These are phyloP conservation scores for Chamaecrista fasciculata DNA, from an alignment of 306 rosid species.

Conservation along the genomic window DNA sequence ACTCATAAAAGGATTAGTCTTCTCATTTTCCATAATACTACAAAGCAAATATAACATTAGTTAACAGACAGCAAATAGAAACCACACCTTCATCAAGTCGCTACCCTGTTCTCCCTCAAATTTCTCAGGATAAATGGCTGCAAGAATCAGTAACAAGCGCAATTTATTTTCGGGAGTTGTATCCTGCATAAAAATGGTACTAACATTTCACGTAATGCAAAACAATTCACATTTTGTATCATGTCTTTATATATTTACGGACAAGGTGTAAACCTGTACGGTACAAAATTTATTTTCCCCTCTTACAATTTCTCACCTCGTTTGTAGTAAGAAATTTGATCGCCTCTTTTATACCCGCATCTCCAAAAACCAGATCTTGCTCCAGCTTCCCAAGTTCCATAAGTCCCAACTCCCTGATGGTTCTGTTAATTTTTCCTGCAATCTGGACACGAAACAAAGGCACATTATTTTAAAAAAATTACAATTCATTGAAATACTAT, in stretches of 20 bases:
- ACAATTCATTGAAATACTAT: constrained; percentile 7
- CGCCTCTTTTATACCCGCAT: constrained; percentile 89
- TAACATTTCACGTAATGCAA: not conserved
- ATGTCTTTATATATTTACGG: not conserved
- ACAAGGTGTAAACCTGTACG: constrained; percentile 5
- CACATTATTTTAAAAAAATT: constrained; percentile 17
- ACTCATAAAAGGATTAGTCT: no score
- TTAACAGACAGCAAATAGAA: constrained; percentile 16
- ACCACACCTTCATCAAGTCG: constrained; percentile 78
- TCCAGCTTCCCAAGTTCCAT: constrained; percentile 83
- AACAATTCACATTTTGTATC: constrained; percentile 13
- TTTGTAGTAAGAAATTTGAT: constrained; percentile 71
- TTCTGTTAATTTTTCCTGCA: constrained; percentile 75
- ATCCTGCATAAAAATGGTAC: constrained; percentile 62
- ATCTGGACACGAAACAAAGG: constrained; percentile 54
- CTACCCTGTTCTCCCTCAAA: constrained; percentile 86
- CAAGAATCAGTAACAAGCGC: constrained; percentile 91
- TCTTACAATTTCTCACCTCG: constrained; percentile 47
- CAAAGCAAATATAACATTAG: not conserved
- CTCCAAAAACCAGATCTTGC: constrained; percentile 94
- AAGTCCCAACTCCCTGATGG: constrained; percentile 74
- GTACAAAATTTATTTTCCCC: constrained; percentile 19
- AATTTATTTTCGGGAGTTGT: constrained; percentile 75
- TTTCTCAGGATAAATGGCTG: constrained; percentile 90
- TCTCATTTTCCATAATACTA: no score